phyloP scores from a whole-genome alignment of 352 stramenopile species.

The Peronospora belbahrii region DNA sequence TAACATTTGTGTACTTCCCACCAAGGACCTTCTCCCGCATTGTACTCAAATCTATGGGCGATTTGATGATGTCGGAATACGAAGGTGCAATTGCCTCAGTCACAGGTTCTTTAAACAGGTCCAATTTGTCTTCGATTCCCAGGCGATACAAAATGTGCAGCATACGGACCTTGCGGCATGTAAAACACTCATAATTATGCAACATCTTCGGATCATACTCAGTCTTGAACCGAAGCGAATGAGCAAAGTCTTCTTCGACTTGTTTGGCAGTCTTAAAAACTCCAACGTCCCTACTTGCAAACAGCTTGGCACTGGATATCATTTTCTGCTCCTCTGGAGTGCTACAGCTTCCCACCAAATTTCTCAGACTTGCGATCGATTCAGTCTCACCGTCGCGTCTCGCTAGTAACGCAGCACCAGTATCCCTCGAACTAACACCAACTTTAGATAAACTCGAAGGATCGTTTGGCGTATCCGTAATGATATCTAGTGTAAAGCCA shows the following conservation, averaged over 20 bases:
- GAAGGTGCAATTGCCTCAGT: conserved; percentile 88
- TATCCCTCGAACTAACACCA: background rate
- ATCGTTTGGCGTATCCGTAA: conserved; percentile 24
- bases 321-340: conserved; percentile 20
- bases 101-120: conserved; percentile 91
- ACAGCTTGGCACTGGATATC: conserved; percentile 5
- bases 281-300: conserved; percentile 16
- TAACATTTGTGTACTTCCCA: conserved; percentile 58
- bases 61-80: conserved; percentile 90
- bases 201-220: conserved; percentile 60
- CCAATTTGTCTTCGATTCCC: conserved; percentile 68
- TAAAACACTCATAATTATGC: conserved; percentile 82
- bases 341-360: conserved; percentile 11
- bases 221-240: conserved; percentile 46
- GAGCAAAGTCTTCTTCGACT: conserved; percentile 59
- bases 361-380: conserved; percentile 12
- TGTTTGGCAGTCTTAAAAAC: conserved; percentile 41
- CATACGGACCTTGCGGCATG: conserved; percentile 69
- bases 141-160: conserved; percentile 60
- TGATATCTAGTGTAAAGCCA: conserved; percentile 51
- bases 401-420: background rate
- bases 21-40: conserved; percentile 76
- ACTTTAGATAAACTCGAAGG: background rate
- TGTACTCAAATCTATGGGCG: conserved; percentile 90
- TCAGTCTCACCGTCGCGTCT: conserved; percentile 10